Evolutionary conservation across 208 protist species (phyloP).

Genomic region (Trypanosoma boissoni): DNA sequence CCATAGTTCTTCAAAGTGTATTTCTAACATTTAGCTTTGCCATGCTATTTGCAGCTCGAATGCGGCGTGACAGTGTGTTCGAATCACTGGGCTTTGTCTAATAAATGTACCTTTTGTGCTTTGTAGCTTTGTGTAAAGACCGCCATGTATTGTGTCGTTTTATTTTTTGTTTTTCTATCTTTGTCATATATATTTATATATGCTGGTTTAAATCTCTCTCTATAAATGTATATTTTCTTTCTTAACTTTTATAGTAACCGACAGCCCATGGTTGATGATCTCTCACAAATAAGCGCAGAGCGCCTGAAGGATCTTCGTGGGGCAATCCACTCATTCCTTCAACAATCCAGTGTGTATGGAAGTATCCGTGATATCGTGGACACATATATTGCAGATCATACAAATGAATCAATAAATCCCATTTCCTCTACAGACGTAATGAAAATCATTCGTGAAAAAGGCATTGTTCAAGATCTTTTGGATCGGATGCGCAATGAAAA

Average conservation of each 20-base stretch:
- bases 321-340: constrained; percentile 82
- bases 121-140: not conserved
- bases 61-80: constrained; percentile 16
- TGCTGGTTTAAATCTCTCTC: not conserved
- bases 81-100: not conserved
- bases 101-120: no score
- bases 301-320: constrained; percentile 67
- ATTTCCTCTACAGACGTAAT: constrained; percentile 74
- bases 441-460: constrained; percentile 79
- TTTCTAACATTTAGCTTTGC: constrained; percentile 26
- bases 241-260: not conserved
- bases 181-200: not conserved
- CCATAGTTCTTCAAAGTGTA: constrained; percentile 41
- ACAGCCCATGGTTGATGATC: constrained; percentile 25
- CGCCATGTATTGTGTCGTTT: not conserved
- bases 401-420: constrained; percentile 23
- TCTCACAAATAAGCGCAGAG: constrained; percentile 29
- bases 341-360: constrained; percentile 80
- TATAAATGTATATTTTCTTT: constrained; percentile 3
- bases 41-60: constrained; percentile 22
- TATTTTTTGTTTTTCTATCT: constrained; percentile 23
- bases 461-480: constrained; percentile 77
- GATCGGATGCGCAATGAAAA: constrained; percentile 36
- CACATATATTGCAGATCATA: constrained; percentile 74
- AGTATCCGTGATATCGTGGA: constrained; percentile 88